A percentile compares a stretch with the other conserved stretches of the same genome.
Evolutionary conservation across 2,329 filamentous ascomycete genomes (phyloP).

Genomic region (Aspergillus ibericus): DNA sequence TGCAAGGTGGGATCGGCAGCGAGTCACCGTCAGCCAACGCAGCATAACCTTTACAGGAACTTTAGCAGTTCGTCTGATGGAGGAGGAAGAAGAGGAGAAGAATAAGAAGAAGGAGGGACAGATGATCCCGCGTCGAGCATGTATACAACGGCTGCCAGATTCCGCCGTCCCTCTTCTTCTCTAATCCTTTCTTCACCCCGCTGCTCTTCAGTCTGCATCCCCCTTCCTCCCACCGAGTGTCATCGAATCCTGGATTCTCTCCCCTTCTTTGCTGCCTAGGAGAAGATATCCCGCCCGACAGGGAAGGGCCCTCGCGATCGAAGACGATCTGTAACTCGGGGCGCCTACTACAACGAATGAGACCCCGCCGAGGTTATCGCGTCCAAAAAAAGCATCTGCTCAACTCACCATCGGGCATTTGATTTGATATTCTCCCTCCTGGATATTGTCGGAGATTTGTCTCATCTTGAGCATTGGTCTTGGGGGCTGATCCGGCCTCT

Average conservation of each 20-base stretch:
- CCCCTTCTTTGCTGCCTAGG: background rate
- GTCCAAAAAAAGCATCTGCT: conserved; percentile 1
- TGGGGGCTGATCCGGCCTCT: background rate
- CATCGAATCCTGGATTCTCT: background rate
- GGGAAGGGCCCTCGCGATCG: conserved; percentile 6
- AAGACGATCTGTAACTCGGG: conserved; percentile 25
- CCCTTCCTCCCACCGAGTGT: background rate
- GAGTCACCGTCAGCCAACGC: conserved; percentile 28
- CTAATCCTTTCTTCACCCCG: background rate
- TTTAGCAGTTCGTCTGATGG: background rate
- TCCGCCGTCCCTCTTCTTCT: background rate
- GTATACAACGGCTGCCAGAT: background rate
- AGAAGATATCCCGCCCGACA: background rate
- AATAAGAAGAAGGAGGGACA: too few species aligned
- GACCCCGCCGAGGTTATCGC: conserved; percentile 13
- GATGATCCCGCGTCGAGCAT: too few species aligned
- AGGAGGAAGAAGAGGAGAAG: background rate
- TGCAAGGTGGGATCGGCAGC: conserved; percentile 19
- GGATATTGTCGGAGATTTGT: conserved; percentile 1
- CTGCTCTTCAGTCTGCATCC: background rate
- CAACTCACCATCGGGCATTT: background rate
- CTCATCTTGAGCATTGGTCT: background rate
- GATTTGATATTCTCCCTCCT: background rate
- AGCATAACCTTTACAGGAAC: conserved; percentile 10
- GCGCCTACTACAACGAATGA: conserved; percentile 24